Evolutionary conservation across 768 basidiomycete species (phyloP), one percentile per base, ranked within the genome.

Genomic region (Podaxis mareebaensis): DNA sequence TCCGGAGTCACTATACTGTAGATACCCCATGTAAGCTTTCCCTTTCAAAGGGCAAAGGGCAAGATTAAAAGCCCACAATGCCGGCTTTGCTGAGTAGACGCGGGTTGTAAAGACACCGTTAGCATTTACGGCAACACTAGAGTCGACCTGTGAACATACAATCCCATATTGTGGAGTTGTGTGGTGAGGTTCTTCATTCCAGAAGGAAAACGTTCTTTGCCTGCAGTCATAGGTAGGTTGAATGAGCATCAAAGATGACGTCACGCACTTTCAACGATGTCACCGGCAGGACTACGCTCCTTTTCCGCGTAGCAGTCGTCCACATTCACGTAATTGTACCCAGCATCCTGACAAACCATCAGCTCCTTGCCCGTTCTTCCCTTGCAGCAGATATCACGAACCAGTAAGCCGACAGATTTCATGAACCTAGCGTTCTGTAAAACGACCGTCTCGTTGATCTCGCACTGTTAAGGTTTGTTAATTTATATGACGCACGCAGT

Each of bases 221-320:
- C 87, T 86, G 58, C 12, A 44, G 59, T n/a, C 28, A 30, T 58
- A 26, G 7, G 24, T 17, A 53, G 8, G 20, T 4, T 20, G 13
- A 5, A 42, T 22, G 40, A 44, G 33, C 56, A 1, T 33, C 28
- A 61, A 49, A 51, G 20, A 52, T 13, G 44, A 58, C 48, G 42
- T 7, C 42, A 61, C 79, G 30, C 53, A 85, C 86, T 78, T 40
- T 82, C 85, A 55, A 86, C 78, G 22, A 89, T 82, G 65, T 85
- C 76, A 1, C 87, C 87, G 6, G 68, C 64, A 4, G 75, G 66
- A 61, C 73, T 84, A 46, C 87, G 78, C 53, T 83, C 69, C 67
- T 81, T 87, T 33, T 85, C 82, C 1, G 87, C 81, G 66, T 85
- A 89, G 67, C 87, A 89, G 63, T 89, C 87, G 61, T 89, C 87